A percentile compares a stretch with the other conserved stretches of the same genome.
Evolutionary conservation across 768 basidiomycete genomes (phyloP).

Genomic region (Suillus bovinus): DNA sequence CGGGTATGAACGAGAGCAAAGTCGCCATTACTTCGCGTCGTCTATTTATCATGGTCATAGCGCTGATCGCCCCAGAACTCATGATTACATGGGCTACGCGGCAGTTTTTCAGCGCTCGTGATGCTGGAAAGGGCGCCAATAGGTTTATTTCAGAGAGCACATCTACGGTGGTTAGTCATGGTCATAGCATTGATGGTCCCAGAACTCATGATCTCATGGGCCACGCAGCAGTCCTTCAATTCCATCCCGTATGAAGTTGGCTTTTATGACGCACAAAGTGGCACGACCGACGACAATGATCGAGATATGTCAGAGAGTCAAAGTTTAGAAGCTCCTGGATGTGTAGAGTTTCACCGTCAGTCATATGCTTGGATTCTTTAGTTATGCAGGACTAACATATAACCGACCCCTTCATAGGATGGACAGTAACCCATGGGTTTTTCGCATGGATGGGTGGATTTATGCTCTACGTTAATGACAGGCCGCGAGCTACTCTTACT

Average conservation of each 20-base stretch:
- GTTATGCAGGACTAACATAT: not conserved
- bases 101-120: conserved; percentile 19
- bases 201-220: conserved; percentile 23
- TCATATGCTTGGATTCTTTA: not conserved
- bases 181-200: conserved; percentile 21
- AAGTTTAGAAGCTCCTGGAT: not conserved
- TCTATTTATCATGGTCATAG: conserved; percentile 16
- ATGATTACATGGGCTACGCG: conserved; percentile 20
- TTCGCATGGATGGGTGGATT: conserved; percentile 26
- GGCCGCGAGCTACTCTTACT: conserved; percentile 4
- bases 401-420: not conserved
- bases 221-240: conserved; percentile 18
- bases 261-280: not conserved
- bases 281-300: not conserved
- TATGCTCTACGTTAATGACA: conserved; percentile 5
- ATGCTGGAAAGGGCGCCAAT: not conserved
- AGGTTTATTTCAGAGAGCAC: no score
- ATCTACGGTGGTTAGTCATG: conserved; percentile 9
- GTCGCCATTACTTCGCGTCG: not conserved
- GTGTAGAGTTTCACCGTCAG: not conserved
- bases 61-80: conserved; percentile 25
- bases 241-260: conserved; percentile 6
- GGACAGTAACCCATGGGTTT: conserved; percentile 18
- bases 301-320: not conserved
- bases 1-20: not conserved